These are phyloP conservation scores for Syzygium grande DNA, from an alignment of 345 rosid species.

Conservation along the genomic window DNA sequence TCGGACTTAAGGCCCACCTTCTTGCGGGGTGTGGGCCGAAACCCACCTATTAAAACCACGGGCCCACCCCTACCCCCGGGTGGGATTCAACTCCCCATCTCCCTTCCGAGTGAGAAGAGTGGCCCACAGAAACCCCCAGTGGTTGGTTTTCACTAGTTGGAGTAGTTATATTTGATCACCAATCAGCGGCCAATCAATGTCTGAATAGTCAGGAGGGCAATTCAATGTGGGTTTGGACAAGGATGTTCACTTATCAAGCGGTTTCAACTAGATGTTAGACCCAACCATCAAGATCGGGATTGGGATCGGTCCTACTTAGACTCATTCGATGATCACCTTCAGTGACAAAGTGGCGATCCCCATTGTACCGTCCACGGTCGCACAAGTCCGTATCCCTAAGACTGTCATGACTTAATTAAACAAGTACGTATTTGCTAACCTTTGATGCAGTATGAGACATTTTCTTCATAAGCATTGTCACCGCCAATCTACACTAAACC, in stretches of 20 bases:
- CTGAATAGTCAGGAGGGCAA: neutral
- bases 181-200: neutral
- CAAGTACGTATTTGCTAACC: too few species aligned
- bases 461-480: too few species aligned
- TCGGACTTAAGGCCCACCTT: too few species aligned
- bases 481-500: neutral
- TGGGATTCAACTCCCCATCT: too few species aligned
- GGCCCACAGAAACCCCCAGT: too few species aligned
- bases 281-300: neutral
- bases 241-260: neutral
- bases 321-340: neutral
- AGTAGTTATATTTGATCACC: neutral
- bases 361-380: neutral
- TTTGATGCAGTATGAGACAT: too few species aligned
- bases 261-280: neutral
- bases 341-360: neutral
- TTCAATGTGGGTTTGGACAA: neutral
- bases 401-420: neutral
- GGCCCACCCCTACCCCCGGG: too few species aligned
- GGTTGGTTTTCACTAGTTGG: neutral
- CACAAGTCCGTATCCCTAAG: neutral
- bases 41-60: too few species aligned
- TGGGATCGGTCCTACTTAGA: neutral
- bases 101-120: too few species aligned
- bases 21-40: too few species aligned